A percentile compares a stretch with the other conserved stretches of the same genome.
phyloP scores from a whole-genome alignment of 768 basidiomycete species.

The Rhizopogon vulgaris region DNA sequence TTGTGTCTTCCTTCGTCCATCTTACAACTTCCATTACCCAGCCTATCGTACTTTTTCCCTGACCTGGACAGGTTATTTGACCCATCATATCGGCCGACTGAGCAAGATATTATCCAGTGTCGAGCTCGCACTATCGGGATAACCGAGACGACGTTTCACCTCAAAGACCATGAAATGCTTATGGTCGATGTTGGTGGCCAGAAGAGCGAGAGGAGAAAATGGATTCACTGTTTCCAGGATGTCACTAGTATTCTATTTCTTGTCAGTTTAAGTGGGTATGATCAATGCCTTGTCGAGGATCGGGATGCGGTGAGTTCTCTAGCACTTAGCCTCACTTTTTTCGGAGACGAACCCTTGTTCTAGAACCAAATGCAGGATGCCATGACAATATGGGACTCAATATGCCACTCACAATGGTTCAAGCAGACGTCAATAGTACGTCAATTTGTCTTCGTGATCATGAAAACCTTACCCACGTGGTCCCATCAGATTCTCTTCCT shows the following conservation, averaged over 20 bases:
- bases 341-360: background rate
- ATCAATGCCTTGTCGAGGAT: slow-evolving; percentile 91
- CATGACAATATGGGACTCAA: slow-evolving; percentile 98
- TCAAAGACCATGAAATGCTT: slow-evolving; percentile 77
- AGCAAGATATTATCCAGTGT: slow-evolving; percentile 85
- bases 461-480: background rate
- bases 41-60: slow-evolving; percentile 71
- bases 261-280: slow-evolving; percentile 88
- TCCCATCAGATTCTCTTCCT: slow-evolving; percentile 76
- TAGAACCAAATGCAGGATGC: slow-evolving; percentile 99
- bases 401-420: slow-evolving; percentile 98
- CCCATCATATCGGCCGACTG: slow-evolving; percentile 62
- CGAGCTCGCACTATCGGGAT: slow-evolving; percentile 89
- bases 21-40: slow-evolving; percentile 22
- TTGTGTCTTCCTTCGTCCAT: background rate
- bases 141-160: slow-evolving; percentile 78
- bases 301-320: slow-evolving; percentile 67
- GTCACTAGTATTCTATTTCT: slow-evolving; percentile 91
- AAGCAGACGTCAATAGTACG: slow-evolving; percentile 86
- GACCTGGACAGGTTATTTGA: slow-evolving; percentile 77
- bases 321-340: slow-evolving; percentile 1
- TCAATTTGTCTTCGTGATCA: slow-evolving; percentile 5
- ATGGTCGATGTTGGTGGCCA: slow-evolving; percentile 95
- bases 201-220: slow-evolving; percentile 88
- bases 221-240: slow-evolving; percentile 94